Conservation (phyloP, 768 basidiomycete genomes). For the Cystoderma amianthinum region DNA sequence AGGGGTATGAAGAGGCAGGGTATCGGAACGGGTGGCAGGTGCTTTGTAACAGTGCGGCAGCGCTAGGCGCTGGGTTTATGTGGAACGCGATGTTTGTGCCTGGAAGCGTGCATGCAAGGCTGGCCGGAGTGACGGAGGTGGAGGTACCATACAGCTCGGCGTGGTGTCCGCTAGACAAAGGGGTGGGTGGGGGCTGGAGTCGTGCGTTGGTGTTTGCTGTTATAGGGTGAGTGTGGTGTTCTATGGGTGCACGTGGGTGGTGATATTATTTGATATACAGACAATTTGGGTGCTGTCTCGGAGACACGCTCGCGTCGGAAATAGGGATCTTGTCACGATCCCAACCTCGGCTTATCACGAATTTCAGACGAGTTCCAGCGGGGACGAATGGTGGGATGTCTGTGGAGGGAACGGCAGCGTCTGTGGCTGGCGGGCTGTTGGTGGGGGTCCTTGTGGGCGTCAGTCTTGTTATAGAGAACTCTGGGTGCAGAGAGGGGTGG, state of each 20-base stretch:
- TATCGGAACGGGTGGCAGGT: conserved; percentile 79
- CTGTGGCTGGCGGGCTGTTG: conserved; percentile 61
- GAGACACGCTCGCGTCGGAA: conserved; percentile 91
- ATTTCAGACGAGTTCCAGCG: conserved; percentile 64
- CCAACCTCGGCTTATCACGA: conserved; percentile 74
- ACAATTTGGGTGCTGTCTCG: conserved; percentile 84
- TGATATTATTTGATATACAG: conserved; percentile 24
- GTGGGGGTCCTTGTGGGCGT: conserved; percentile 60
- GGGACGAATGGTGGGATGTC: conserved; percentile 92
- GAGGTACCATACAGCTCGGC: neutral
- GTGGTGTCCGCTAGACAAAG: conserved; percentile 60
- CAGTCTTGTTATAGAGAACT: conserved; percentile 57
- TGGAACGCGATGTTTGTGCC: conserved; percentile 62
- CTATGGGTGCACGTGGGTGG: neutral
- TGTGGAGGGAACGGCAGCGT: conserved; percentile 65
- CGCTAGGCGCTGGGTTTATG: conserved; percentile 44
- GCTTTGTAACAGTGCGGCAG: conserved; percentile 70
- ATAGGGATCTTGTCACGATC: conserved; percentile 77
- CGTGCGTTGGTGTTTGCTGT: conserved; percentile 55
- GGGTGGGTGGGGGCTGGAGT: conserved; percentile 43
- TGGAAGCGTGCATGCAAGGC: conserved; percentile 27
- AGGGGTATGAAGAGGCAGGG: conserved; percentile 66
- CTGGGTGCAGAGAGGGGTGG: conserved; percentile 37
- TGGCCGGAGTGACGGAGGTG: conserved; percentile 16
- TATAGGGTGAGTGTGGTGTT: conserved; percentile 48